phyloP scores from a whole-genome alignment of 106 monocot species.

The Dendrobium huoshanense region DNA sequence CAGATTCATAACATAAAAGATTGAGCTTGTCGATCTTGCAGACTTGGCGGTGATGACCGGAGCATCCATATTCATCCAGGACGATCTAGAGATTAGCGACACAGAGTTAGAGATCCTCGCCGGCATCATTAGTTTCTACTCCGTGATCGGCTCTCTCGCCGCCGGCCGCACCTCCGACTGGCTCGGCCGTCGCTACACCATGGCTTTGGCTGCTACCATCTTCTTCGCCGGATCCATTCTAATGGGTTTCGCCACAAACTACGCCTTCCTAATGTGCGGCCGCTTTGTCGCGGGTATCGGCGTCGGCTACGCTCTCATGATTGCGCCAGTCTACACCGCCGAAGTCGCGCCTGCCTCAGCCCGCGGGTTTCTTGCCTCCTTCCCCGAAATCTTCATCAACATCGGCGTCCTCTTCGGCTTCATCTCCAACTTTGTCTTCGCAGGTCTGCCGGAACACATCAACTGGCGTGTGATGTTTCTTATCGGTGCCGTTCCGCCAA shows the following conservation, averaged over 20 bases:
- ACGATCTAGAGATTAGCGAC: slow-evolving; percentile 31
- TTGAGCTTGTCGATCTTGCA: background rate
- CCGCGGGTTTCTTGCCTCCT: slow-evolving; percentile 29
- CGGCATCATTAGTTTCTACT: slow-evolving; percentile 34
- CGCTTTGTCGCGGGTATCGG: too few relatives aligned
- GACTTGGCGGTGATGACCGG: slow-evolving; percentile 46
- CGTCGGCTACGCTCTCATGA: background rate
- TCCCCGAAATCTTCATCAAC: slow-evolving; percentile 39
- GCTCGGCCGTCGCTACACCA: slow-evolving; percentile 41
- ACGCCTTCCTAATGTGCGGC: slow-evolving; percentile 33
- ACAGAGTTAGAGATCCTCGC: slow-evolving; percentile 23
- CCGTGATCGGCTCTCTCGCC: slow-evolving; percentile 30
- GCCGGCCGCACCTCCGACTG: slow-evolving; percentile 35
- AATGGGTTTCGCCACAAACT: slow-evolving; percentile 33
- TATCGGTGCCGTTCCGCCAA: slow-evolving; percentile 28
- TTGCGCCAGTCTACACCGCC: slow-evolving; percentile 31
- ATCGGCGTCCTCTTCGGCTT: slow-evolving; percentile 29
- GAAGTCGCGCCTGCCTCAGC: slow-evolving; percentile 26
- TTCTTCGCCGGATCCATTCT: slow-evolving; percentile 35
- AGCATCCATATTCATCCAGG: slow-evolving; percentile 27
- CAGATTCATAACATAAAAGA: too few relatives aligned
- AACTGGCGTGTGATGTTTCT: slow-evolving; percentile 45
- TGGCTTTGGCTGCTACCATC: slow-evolving; percentile 24
- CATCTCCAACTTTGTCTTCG: slow-evolving; percentile 32
- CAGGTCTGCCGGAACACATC: slow-evolving; percentile 26